phyloP scores from a whole-genome alignment of 2,329 filamentous ascomycete species.

The Aspergillus spinulosporus region DNA sequence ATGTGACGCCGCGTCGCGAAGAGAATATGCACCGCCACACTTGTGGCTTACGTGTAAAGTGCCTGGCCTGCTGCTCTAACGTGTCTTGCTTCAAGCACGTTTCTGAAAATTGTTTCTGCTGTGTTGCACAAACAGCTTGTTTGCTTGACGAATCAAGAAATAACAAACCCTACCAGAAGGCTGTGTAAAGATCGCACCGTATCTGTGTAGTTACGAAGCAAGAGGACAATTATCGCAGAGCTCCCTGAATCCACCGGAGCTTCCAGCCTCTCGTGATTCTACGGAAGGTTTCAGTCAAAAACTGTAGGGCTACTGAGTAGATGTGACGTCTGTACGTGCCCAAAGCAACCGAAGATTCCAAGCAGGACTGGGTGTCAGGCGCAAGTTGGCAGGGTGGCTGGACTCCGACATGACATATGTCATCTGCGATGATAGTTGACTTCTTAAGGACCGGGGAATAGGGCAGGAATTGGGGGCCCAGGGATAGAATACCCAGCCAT shows the following conservation, averaged over 20 bases:
- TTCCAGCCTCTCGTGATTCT: slow-evolving; percentile 1
- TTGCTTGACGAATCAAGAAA: neutral
- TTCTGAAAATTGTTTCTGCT: neutral
- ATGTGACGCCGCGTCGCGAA: slow-evolving; percentile 9
- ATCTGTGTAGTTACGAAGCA: neutral
- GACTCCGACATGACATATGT: neutral
- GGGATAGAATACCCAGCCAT: neutral
- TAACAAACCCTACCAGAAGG: neutral
- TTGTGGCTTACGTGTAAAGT: slow-evolving; percentile 6
- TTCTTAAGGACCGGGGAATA: no score
- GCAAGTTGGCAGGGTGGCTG: slow-evolving; percentile 5
- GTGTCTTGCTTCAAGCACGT: no score
- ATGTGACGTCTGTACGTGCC: slow-evolving; percentile 17
- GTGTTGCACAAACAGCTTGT: neutral
- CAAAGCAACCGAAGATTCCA: slow-evolving; percentile 15
- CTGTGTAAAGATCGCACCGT: neutral
- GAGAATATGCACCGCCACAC: slow-evolving; percentile 12
- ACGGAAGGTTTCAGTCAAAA: neutral
- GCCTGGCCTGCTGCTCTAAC: neutral
- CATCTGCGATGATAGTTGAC: neutral
- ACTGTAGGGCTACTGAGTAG: neutral
- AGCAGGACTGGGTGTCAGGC: slow-evolving; percentile 8
- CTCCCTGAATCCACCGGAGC: neutral
- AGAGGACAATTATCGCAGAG: slow-evolving; percentile 2
- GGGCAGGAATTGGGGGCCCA: neutral